Conservation (phyloP, 2,329 filamentous ascomycete species). For the Pseudogymnoascus sp. region DNA sequence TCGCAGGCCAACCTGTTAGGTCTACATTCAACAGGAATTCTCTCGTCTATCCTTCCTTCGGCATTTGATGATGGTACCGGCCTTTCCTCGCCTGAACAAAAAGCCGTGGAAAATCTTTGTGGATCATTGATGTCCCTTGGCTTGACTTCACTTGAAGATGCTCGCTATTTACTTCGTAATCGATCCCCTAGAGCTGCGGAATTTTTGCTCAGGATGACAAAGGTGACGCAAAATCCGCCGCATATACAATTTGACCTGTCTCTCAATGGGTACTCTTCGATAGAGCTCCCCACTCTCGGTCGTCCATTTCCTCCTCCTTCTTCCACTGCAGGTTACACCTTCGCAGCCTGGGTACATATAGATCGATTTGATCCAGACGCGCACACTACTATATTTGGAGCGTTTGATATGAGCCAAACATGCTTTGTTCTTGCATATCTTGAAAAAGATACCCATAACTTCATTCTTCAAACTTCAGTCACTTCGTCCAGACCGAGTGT, state of each 20-base stretch:
- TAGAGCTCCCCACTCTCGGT: constrained; percentile 83
- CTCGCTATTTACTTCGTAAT: constrained; percentile 61
- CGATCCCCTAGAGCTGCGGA: constrained; percentile 51
- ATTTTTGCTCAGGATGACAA: constrained; percentile 69
- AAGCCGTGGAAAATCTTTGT: constrained; percentile 60
- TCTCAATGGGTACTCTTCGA: constrained; percentile 76
- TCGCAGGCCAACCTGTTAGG: constrained; percentile 65
- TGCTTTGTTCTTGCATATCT: constrained; percentile 93
- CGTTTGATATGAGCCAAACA: constrained; percentile 84
- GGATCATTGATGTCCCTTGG: constrained; percentile 66
- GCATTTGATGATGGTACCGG: constrained; percentile 48
- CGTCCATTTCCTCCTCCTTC: constrained; percentile 76
- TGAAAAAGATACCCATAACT: constrained; percentile 85
- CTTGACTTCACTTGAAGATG: constrained; percentile 73
- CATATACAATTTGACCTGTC: constrained; percentile 94
- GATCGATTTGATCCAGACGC: constrained; percentile 77
- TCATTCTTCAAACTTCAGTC: constrained; percentile 94
- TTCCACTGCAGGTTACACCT: constrained; percentile 74
- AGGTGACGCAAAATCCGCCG: constrained; percentile 67
- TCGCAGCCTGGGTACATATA: constrained; percentile 82
- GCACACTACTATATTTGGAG: constrained; percentile 93
- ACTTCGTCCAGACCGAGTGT: constrained; percentile 81
- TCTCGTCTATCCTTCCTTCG: constrained; percentile 59
- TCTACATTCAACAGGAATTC: constrained; percentile 65
- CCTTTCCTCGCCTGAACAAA: constrained; percentile 49